Base-by-base conservation (phyloP, 176 grass and related monocot species). In the Phyllostachys edulis region DNA sequence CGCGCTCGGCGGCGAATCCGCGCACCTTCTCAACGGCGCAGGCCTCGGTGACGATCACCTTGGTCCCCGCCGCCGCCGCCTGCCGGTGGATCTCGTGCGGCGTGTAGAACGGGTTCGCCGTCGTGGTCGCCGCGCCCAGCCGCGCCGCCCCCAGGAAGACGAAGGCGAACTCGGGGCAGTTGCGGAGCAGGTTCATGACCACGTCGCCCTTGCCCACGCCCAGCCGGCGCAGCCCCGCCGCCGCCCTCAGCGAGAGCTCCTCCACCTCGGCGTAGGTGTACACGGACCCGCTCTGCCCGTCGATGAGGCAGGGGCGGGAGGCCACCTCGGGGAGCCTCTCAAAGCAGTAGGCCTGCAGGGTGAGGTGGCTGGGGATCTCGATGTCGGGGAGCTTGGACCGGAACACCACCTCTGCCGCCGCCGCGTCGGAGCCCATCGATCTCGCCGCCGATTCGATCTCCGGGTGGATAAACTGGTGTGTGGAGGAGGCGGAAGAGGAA, bases 271-370 rank as follows among this genome's bases (percentile, higher is more conserved):
- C 87, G 76, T 98, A 98, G 26, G 89, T 91, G 71, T 93, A 81
- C 5, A 89, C 86, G 34, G 59, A 67, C 17, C 87, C 91, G 4
- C 44, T 90, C 39, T 89, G 60, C 2, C 93, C 91, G 80, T 98
- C 93, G 75, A 98, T 93, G 66, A 98, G 82, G 91, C 96, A 98
- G 21, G 93, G 69, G 0, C 91, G 91, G 47, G 68, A 20, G 10
- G 57, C 41, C 9, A 70, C 67, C 61, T 59, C 50, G 0, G 70
- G 74, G 0, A 95, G 76, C 13, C 76, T 71, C 80, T 93, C 80
- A 83, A 98, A 95, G 93, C 93, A 95, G 91, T 98, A 98, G 71
- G 75, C 81, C 63, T 95, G 96, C 34, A 98, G 96, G 7, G 96
- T 46, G 15, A 90, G 82, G 87, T 92, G 51, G 20, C 75, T 80